phyloP scores from a whole-genome alignment of 106 monocot genomes.

The Dioscorea zingiberensis region DNA sequence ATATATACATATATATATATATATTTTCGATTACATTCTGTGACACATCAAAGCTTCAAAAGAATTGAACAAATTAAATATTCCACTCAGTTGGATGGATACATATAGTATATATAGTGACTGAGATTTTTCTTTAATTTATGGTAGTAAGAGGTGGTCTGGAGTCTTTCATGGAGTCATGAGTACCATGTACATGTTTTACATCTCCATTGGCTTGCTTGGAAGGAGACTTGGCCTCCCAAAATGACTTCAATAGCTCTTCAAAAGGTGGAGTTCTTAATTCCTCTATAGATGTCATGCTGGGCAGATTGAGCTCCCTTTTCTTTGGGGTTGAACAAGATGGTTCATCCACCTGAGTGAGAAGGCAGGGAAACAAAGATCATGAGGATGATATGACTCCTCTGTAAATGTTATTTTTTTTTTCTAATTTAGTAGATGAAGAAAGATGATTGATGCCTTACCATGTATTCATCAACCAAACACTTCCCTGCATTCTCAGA shows the following conservation, averaged over 20 bases:
- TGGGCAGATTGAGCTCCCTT: constrained; percentile 58
- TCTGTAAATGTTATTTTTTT: no score
- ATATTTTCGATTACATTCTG: no score
- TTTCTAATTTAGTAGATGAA: no score
- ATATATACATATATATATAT: no score
- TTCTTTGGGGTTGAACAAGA: constrained; percentile 75
- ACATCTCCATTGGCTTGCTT: constrained; percentile 70
- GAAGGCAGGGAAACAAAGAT: no score
- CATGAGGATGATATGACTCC: no score
- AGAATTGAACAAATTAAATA: no score
- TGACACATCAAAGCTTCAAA: no score
- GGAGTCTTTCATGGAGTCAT: constrained; percentile 28
- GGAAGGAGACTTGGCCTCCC: constrained; percentile 6
- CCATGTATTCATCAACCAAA: constrained; percentile 83
- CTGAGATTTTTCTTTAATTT: constrained; percentile 23
- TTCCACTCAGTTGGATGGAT: no score
- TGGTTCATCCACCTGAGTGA: constrained; percentile 77
- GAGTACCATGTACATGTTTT: constrained; percentile 34
- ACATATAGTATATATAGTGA: no score
- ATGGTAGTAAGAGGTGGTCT: constrained; percentile 58
- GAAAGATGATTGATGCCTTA: no score
- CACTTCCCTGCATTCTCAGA: constrained; percentile 60
- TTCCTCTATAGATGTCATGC: constrained; percentile 66
- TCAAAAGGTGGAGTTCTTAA: constrained; percentile 83
- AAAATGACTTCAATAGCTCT: constrained; percentile 73